These are phyloP conservation scores for Solanum neorickii DNA, from an alignment of 257 asterid species.

Conservation along the genomic window DNA sequence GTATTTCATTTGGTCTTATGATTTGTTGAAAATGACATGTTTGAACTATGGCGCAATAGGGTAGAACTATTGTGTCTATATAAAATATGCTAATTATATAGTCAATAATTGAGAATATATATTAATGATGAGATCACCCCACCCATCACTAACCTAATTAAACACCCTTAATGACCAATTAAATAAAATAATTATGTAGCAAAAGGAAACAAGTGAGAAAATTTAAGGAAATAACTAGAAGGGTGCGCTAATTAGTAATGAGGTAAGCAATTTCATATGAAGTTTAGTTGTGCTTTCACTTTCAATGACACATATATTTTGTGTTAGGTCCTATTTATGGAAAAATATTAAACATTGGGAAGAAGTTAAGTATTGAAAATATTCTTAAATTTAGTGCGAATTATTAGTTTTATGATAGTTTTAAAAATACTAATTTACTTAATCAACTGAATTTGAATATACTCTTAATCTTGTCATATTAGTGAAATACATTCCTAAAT, in stretches of 20 bases:
- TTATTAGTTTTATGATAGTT: too few relatives aligned
- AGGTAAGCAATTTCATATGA: neutral
- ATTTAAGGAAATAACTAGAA: neutral
- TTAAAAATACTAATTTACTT: too few relatives aligned
- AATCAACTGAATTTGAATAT: too few relatives aligned
- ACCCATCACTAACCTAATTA: neutral
- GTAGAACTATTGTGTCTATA: neutral
- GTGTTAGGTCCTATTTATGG: neutral
- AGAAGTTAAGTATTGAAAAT: neutral
- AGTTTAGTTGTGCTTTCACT: neutral
- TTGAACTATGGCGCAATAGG: neutral
- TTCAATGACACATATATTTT: neutral
- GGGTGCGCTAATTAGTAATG: neutral
- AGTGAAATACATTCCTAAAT: too few relatives aligned
- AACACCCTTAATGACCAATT: neutral
- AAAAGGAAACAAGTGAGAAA: neutral
- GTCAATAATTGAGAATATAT: neutral
- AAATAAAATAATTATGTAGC: neutral
- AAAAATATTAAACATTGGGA: neutral
- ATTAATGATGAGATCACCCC: neutral
- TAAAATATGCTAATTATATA: neutral
- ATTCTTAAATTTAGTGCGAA: too few relatives aligned
- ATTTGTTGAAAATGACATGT: neutral
- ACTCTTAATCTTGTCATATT: neutral
- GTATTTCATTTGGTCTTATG: neutral